Evolutionary conservation across 192 early-diverging fungal genomes (phyloP).

Genomic region (Dissophora ornata): DNA sequence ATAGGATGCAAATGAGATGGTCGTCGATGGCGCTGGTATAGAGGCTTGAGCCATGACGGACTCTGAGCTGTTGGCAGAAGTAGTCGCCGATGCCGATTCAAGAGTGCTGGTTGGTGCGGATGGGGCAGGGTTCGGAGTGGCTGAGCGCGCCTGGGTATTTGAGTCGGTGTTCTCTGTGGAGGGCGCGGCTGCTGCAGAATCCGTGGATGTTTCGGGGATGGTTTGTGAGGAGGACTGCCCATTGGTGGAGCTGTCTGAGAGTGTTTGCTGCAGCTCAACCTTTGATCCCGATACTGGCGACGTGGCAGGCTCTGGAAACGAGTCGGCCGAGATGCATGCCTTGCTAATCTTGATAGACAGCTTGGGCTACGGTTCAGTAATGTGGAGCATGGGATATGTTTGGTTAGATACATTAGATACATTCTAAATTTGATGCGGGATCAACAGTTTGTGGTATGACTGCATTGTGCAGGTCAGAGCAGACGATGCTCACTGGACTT

Average conservation of each 20-base stretch:
- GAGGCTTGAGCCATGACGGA: not conserved
- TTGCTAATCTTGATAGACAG: slow-evolving; percentile 50
- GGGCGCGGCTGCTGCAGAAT: not conserved
- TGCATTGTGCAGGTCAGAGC: not conserved
- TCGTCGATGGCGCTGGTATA: slow-evolving; percentile 1
- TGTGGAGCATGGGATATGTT: no score
- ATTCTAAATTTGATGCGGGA: no score
- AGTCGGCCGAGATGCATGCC: slow-evolving; percentile 25
- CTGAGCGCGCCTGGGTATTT: slow-evolving; percentile 4
- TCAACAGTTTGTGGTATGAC: not conserved
- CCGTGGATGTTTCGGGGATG: not conserved
- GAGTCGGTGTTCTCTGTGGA: not conserved
- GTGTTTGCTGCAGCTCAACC: not conserved
- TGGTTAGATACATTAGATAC: slow-evolving; percentile 2
- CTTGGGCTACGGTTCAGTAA: slow-evolving; percentile 15
- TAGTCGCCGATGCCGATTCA: not conserved
- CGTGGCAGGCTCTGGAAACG: slow-evolving; percentile 10
- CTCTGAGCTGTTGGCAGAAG: not conserved
- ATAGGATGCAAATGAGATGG: slow-evolving; percentile 22
- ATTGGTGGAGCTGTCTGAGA: not conserved
- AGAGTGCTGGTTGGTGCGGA: not conserved
- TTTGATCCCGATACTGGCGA: slow-evolving; percentile 5
- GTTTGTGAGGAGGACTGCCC: slow-evolving; percentile 1
- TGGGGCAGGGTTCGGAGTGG: not conserved
- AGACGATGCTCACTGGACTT: no score